Conservation (phyloP, 2,329 filamentous ascomycete genomes). For the Alternaria novae-zelandiae region DNA sequence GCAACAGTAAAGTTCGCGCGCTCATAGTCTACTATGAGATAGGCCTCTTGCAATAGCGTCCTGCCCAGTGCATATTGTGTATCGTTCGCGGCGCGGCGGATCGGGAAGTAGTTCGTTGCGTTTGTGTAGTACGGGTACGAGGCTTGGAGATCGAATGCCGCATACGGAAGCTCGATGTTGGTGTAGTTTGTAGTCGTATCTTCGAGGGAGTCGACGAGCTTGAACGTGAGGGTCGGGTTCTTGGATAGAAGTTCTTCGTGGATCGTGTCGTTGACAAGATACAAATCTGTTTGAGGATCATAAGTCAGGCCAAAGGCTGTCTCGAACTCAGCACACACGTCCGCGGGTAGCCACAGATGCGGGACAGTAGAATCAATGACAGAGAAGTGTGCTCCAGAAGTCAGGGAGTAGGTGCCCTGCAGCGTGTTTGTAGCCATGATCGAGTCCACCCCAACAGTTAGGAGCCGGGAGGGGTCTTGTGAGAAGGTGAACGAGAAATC, state of each 20-base stretch:
- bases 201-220: conserved; percentile 39
- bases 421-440: conserved; percentile 41
- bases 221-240: conserved; percentile 49
- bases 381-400: conserved; percentile 39
- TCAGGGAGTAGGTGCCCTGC: conserved; percentile 43
- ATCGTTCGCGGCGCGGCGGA: conserved; percentile 63
- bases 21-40: conserved; percentile 57
- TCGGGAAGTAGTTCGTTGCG: conserved; percentile 70
- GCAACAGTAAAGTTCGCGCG: conserved; percentile 54
- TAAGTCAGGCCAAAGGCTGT: conserved; percentile 49
- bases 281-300: conserved; percentile 45
- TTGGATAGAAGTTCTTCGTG: conserved; percentile 38
- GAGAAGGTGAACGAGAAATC: conserved; percentile 43
- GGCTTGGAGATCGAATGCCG: conserved; percentile 55
- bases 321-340: conserved; percentile 50
- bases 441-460: conserved; percentile 44
- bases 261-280: conserved; percentile 48
- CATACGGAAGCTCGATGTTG: conserved; percentile 55
- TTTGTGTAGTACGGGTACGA: conserved; percentile 64
- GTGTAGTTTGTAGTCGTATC: conserved; percentile 45
- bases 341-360: conserved; percentile 50
- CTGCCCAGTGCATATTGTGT: conserved; percentile 68
- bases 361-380: conserved; percentile 52
- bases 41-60: conserved; percentile 71
- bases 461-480: conserved; percentile 36